Percentiles rank a stretch among this genome's conserved stretches.
Conservation (phyloP, 1,284 basidiomycete genomes). For the Cryptococcus maquisensis region DNA sequence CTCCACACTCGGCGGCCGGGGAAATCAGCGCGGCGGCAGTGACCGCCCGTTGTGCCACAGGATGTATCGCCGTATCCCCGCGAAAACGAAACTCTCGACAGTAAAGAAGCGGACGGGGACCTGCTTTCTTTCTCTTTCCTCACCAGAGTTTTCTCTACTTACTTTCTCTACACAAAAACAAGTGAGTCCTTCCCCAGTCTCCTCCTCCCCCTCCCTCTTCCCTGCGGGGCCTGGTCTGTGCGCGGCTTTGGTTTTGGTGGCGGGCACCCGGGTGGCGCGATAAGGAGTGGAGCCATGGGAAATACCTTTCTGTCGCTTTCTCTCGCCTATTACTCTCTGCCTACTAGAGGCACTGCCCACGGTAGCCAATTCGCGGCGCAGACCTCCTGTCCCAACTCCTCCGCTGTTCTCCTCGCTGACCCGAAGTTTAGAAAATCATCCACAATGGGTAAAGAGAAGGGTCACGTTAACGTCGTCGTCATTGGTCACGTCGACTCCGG, state of each 20-base stretch:
- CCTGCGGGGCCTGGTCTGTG: background rate
- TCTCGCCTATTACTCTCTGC: background rate
- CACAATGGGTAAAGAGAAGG: slow-evolving; percentile 45
- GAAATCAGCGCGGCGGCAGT: too few species aligned
- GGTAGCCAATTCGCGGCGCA: background rate
- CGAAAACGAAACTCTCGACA: background rate
- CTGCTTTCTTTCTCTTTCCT: slow-evolving; percentile 10
- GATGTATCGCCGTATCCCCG: background rate
- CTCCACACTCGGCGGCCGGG: too few species aligned
- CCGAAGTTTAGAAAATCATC: slow-evolving; percentile 3
- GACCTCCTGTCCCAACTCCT: background rate
- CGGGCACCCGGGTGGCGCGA: background rate
- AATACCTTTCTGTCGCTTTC: background rate
- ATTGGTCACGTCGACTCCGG: slow-evolving; percentile 80
- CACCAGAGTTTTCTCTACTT: slow-evolving; percentile 5
- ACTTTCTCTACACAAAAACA: slow-evolving; percentile 3
- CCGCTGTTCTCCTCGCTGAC: background rate
- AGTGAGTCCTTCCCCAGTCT: background rate
- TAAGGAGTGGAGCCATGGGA: background rate
- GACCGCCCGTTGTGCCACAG: too few species aligned
- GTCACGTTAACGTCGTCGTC: slow-evolving; percentile 58
- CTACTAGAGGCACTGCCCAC: background rate
- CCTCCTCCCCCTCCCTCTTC: background rate
- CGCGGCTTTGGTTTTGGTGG: background rate
- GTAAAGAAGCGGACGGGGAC: background rate